Conservation (phyloP, 2,329 filamentous ascomycete genomes). For the Drechmeria coniospora region DNA sequence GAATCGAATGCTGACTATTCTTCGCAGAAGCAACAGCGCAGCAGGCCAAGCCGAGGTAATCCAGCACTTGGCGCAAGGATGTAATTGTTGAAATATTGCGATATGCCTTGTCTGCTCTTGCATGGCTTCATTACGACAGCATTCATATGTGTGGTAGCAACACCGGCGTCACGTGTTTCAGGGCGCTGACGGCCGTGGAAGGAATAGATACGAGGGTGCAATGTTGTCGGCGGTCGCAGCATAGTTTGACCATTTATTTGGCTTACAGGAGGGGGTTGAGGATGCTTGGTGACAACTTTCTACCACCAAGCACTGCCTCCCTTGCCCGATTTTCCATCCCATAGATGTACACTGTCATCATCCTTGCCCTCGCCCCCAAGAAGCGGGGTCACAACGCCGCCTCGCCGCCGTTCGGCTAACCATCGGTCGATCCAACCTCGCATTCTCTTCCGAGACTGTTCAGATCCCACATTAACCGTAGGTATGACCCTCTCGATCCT, state of each 20-base stretch:
- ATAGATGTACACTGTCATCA: constrained; percentile 13
- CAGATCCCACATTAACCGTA: constrained; percentile 69
- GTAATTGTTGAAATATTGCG: too few species aligned
- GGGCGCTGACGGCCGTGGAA: background rate
- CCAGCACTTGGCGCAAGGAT: background rate
- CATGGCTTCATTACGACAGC: background rate
- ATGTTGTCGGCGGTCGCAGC: too few species aligned
- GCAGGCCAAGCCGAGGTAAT: constrained; percentile 39
- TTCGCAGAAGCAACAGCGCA: constrained; percentile 39
- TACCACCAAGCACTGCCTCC: constrained; percentile 26
- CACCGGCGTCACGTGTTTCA: too few species aligned
- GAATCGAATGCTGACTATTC: background rate
- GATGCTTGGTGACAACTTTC: background rate
- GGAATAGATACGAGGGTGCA: constrained; percentile 1
- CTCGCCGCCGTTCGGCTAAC: constrained; percentile 40
- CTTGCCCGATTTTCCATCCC: constrained; percentile 22
- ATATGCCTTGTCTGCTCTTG: background rate
- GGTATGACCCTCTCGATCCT: constrained; percentile 82
- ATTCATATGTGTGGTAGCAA: too few species aligned
- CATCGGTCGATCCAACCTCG: constrained; percentile 50
- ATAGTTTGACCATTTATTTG: too few species aligned
- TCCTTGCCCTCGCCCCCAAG: constrained; percentile 22
- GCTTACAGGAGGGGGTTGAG: too few species aligned
- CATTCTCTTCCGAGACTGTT: constrained; percentile 41
- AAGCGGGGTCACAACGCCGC: constrained; percentile 33